Percentiles rank a stretch among this genome's conserved stretches.
Conservation (phyloP, 2,329 filamentous ascomycete species). For the Hirsutella minnesotensis region DNA sequence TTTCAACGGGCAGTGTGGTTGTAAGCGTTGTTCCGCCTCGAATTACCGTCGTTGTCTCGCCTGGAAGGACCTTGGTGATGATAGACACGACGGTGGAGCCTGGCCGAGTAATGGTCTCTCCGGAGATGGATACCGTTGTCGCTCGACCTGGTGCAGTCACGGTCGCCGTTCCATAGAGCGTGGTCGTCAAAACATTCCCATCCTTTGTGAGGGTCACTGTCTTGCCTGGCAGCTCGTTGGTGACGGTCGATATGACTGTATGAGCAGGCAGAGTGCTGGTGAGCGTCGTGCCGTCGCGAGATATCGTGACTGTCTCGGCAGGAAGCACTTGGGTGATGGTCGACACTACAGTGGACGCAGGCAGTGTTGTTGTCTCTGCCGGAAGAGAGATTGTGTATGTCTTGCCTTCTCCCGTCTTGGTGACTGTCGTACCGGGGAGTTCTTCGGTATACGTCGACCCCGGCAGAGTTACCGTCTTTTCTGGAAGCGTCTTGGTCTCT, state of each 20-base stretch:
- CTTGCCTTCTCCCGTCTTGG: background rate
- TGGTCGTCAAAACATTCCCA: slow-evolving; percentile 17
- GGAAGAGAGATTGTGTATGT: slow-evolving; percentile 15
- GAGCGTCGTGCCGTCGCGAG: slow-evolving; percentile 1
- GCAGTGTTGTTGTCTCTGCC: slow-evolving; percentile 9
- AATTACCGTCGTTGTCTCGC: background rate
- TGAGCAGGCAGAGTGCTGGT: background rate
- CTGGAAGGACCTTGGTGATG: background rate
- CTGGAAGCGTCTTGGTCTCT: slow-evolving; percentile 3
- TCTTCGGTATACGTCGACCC: background rate
- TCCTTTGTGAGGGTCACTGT: slow-evolving; percentile 8
- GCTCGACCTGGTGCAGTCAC: slow-evolving; percentile 6
- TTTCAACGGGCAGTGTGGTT: slow-evolving; percentile 4
- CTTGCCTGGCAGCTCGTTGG: slow-evolving; percentile 1
- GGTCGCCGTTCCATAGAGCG: slow-evolving; percentile 14
- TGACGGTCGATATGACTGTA: background rate
- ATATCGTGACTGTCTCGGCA: slow-evolving; percentile 7
- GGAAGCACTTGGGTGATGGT: slow-evolving; percentile 5
- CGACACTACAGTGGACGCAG: slow-evolving; percentile 5
- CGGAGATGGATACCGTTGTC: background rate
- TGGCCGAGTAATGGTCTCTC: background rate
- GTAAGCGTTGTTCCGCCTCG: slow-evolving; percentile 9
- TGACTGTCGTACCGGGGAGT: background rate
- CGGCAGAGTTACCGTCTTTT: background rate
- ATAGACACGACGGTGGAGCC: background rate